Conservation (phyloP, 495 filamentous ascomycete genomes). For the Penicillium atrosanguineum region DNA sequence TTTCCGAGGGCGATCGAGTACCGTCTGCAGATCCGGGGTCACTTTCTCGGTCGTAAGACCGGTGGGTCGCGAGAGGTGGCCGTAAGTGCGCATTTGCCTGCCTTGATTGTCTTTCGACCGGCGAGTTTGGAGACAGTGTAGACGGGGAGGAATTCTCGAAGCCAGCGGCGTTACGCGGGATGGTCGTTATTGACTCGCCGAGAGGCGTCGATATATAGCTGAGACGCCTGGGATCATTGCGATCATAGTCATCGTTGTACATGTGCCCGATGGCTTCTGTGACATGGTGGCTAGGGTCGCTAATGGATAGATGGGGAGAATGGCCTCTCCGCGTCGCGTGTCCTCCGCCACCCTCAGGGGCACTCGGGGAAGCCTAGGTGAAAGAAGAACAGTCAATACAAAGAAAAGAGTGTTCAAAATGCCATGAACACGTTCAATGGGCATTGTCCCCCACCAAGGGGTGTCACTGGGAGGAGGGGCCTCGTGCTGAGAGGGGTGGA, state of each 20-base stretch:
- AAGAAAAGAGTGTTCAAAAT: neutral
- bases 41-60: conserved; percentile 49
- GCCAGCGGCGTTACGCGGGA: conserved; percentile 40
- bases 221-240: conserved; percentile 57
- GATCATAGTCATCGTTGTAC: conserved; percentile 83
- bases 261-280: conserved; percentile 96
- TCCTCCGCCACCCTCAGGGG: conserved; percentile 53
- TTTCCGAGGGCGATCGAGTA: conserved; percentile 61
- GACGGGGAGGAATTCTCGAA: conserved; percentile 44
- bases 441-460: neutral
- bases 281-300: conserved; percentile 89
- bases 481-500: neutral
- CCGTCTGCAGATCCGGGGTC: conserved; percentile 57
- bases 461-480: neutral
- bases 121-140: conserved; percentile 27
- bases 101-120: conserved; percentile 21
- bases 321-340: conserved; percentile 60
- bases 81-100: conserved; percentile 45
- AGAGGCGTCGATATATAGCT: conserved; percentile 62
- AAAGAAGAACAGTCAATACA: conserved; percentile 10
- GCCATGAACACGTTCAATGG: neutral
- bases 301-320: conserved; percentile 66
- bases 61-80: conserved; percentile 34
- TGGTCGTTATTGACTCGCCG: conserved; percentile 45
- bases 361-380: conserved; percentile 49